Evolutionary conservation across 78 protist species (phyloP).

Genomic region (Fonticula alba): DNA sequence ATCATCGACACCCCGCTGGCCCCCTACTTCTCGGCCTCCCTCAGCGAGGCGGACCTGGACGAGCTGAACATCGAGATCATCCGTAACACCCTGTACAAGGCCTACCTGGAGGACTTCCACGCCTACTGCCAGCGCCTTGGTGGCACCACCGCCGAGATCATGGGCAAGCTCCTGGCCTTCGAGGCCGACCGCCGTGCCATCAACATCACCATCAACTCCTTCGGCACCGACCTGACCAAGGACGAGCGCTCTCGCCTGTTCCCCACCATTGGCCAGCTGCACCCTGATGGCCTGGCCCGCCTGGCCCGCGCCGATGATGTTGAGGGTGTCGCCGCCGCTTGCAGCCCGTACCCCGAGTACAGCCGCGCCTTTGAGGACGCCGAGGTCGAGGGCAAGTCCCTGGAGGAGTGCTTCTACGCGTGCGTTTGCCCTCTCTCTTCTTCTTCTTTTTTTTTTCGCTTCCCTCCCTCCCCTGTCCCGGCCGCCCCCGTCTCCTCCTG

Average conservation of each 20-base stretch:
- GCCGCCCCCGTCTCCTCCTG: not conserved
- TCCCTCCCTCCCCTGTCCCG: not conserved
- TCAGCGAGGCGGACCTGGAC: slow-evolving; percentile 61
- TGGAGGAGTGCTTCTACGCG: slow-evolving; percentile 78
- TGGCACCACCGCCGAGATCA: slow-evolving; percentile 56
- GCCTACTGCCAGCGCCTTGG: slow-evolving; percentile 54
- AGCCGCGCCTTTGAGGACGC: slow-evolving; percentile 44
- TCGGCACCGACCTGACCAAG: slow-evolving; percentile 56
- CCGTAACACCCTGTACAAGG: slow-evolving; percentile 76
- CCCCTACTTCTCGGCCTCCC: slow-evolving; percentile 34
- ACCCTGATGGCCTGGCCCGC: slow-evolving; percentile 60
- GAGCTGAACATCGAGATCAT: slow-evolving; percentile 87
- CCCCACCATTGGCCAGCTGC: slow-evolving; percentile 49
- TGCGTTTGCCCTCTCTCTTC: slow-evolving; percentile 25
- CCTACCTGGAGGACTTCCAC: slow-evolving; percentile 91
- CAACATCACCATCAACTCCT: slow-evolving; percentile 79
- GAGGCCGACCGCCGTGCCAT: slow-evolving; percentile 93
- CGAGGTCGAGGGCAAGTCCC: slow-evolving; percentile 28
- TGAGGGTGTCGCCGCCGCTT: slow-evolving; percentile 46
- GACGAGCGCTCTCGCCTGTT: slow-evolving; percentile 65
- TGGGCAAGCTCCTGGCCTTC: slow-evolving; percentile 64
- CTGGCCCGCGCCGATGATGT: slow-evolving; percentile 59
- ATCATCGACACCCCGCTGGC: slow-evolving; percentile 86
- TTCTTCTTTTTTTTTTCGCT: not conserved
- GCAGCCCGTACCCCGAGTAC: slow-evolving; percentile 49